phyloP scores from a whole-genome alignment of 1,284 basidiomycete genomes.

The Moesziomyces sp. region DNA sequence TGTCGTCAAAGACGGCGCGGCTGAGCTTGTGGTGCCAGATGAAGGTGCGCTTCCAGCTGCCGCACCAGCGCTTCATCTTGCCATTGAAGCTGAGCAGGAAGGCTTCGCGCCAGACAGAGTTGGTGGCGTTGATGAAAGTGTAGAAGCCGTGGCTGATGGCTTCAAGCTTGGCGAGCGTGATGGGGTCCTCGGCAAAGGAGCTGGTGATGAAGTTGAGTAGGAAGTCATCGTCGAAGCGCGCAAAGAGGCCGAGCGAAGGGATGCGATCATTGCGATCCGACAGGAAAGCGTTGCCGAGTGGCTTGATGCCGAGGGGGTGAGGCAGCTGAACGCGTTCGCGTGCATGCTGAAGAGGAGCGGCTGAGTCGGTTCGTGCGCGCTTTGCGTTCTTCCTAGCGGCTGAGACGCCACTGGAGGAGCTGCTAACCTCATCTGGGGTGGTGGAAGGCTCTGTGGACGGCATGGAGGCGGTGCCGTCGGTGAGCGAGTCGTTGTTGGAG shows the following conservation, averaged over 20 bases:
- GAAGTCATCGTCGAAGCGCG: constrained; percentile 53
- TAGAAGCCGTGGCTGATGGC: constrained; percentile 45
- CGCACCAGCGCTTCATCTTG: constrained; percentile 54
- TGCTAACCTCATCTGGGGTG: constrained; percentile 30
- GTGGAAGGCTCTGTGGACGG: constrained; percentile 42
- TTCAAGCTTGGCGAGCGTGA: constrained; percentile 40
- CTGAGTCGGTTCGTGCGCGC: constrained; percentile 17
- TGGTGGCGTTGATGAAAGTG: constrained; percentile 55
- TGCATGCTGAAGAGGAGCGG: constrained; percentile 3
- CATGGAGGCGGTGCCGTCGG: constrained; percentile 36
- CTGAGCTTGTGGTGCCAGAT: constrained; percentile 35
- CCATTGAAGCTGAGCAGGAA: constrained; percentile 45
- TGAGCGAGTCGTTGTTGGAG: constrained; percentile 36
- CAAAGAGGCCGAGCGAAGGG: constrained; percentile 49
- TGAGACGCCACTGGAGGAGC: constrained; percentile 19
- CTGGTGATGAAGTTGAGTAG: constrained; percentile 48
- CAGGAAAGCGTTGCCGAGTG: constrained; percentile 59
- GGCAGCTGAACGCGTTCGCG: constrained; percentile 22
- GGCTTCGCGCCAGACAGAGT: constrained; percentile 54
- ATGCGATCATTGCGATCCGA: constrained; percentile 41
- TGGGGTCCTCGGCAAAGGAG: constrained; percentile 27
- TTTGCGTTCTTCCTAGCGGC: constrained; percentile 11
- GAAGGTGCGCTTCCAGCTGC: constrained; percentile 62
- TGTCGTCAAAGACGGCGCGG: constrained; percentile 21
- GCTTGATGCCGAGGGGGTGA: constrained; percentile 62